phyloP scores from a whole-genome alignment of 1,139 yeast genomes.

The Oligophagozyma castellii region DNA sequence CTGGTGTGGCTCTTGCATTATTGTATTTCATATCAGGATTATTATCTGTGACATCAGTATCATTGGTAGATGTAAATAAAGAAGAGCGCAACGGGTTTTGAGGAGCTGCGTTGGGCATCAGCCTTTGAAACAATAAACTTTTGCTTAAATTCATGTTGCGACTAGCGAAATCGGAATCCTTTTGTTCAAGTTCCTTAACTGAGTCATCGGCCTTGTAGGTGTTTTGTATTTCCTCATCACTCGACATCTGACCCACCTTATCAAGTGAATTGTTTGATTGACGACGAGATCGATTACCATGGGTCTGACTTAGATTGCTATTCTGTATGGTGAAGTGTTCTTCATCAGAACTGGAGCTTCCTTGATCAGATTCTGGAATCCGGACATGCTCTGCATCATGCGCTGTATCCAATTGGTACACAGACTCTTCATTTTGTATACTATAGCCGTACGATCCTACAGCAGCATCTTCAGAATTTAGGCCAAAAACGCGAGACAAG shows the following conservation, averaged over 20 bases:
- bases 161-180: background rate
- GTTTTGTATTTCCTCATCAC: conserved; percentile 12
- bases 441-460: conserved; percentile 18
- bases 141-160: conserved; percentile 6
- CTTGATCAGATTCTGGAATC: conserved; percentile 23
- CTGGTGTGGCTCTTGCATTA: conserved; percentile 4
- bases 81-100: background rate
- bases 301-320: background rate
- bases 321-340: conserved; percentile 5
- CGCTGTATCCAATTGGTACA: conserved; percentile 1
- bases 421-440: conserved; percentile 11
- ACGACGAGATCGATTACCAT: conserved; percentile 4
- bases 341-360: conserved; percentile 14
- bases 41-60: background rate
- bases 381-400: conserved; percentile 9
- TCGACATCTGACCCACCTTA: conserved; percentile 16
- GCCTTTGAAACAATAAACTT: conserved; percentile 1
- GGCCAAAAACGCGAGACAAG: conserved; percentile 29
- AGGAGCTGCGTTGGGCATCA: background rate
- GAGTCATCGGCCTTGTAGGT: conserved; percentile 6
- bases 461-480: conserved; percentile 23
- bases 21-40: background rate
- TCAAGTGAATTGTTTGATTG: conserved; percentile 7
- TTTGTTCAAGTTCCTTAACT: conserved; percentile 4
- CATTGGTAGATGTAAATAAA: background rate